Percentiles rank a stretch among this genome's conserved stretches.
Evolutionary conservation across 1,284 basidiomycete species (phyloP).

Genomic region (Cryptococcus maquisensis): DNA sequence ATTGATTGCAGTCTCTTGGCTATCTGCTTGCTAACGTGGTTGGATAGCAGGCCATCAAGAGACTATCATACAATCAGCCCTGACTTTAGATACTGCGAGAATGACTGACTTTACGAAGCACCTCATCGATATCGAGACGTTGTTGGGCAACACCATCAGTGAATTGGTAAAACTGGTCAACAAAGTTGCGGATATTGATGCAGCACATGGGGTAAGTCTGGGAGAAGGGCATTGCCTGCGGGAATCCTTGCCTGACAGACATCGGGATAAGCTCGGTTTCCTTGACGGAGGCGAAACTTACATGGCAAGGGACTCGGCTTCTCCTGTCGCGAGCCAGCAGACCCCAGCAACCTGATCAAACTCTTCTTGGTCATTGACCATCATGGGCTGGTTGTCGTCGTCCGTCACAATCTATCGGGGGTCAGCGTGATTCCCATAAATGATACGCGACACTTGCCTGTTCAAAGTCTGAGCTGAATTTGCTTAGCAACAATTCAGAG

Average conservation of each 20-base stretch:
- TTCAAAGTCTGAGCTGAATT: constrained; percentile 79
- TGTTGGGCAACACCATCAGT: constrained; percentile 90
- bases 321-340: constrained; percentile 76
- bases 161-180: constrained; percentile 95
- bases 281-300: constrained; percentile 45
- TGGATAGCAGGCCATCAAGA: constrained; percentile 76
- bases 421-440: not conserved
- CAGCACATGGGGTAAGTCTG: constrained; percentile 93
- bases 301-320: constrained; percentile 62
- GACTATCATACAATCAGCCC: constrained; percentile 56
- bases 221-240: constrained; percentile 85
- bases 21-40: constrained; percentile 75
- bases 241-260: constrained; percentile 59
- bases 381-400: constrained; percentile 91
- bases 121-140: constrained; percentile 85
- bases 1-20: constrained; percentile 63
- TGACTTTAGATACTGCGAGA: not conserved
- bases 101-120: constrained; percentile 70
- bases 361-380: constrained; percentile 67
- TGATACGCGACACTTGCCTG: constrained; percentile 52
- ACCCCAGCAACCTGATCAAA: constrained; percentile 71
- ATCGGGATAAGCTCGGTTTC: not conserved
- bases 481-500: constrained; percentile 71
- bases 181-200: constrained; percentile 89
- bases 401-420: constrained; percentile 67